Percentiles rank a stretch among this genome's conserved stretches.
Conservation (phyloP, 441 rosid genomes). For the Metrosideros polymorpha region DNA sequence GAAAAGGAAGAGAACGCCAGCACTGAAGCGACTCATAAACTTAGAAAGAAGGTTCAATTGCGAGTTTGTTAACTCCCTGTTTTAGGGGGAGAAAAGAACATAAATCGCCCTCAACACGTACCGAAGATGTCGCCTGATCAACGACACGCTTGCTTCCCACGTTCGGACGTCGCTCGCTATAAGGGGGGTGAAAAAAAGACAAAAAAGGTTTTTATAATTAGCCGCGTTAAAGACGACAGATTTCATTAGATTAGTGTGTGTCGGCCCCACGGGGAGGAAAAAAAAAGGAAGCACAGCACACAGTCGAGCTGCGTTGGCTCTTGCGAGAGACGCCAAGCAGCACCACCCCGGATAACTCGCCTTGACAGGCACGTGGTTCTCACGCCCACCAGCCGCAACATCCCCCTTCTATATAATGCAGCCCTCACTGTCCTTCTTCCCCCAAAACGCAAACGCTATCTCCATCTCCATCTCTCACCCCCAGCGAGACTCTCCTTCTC, state of each 20-base stretch:
- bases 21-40: background rate
- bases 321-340: slow-evolving; percentile 31
- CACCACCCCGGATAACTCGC: slow-evolving; percentile 19
- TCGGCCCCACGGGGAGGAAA: background rate
- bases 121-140: background rate
- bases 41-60: background rate
- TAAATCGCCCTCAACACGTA: background rate
- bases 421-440: background rate
- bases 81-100: background rate
- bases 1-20: background rate
- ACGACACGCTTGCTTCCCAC: background rate
- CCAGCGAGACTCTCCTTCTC: background rate
- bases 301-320: background rate
- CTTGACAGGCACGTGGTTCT: slow-evolving; percentile 50
- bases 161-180: background rate
- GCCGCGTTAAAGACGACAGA: background rate
- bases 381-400: background rate
- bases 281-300: background rate
- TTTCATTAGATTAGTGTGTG: background rate
- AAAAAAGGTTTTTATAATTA: background rate
- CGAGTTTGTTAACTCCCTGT: background rate
- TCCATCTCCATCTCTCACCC: too few species aligned
- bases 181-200: background rate
- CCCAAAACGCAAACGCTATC: background rate
- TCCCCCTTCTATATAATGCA: background rate